Conservation (phyloP, 768 basidiomycete genomes). For the Rhodosporidiobolus sp. region DNA sequence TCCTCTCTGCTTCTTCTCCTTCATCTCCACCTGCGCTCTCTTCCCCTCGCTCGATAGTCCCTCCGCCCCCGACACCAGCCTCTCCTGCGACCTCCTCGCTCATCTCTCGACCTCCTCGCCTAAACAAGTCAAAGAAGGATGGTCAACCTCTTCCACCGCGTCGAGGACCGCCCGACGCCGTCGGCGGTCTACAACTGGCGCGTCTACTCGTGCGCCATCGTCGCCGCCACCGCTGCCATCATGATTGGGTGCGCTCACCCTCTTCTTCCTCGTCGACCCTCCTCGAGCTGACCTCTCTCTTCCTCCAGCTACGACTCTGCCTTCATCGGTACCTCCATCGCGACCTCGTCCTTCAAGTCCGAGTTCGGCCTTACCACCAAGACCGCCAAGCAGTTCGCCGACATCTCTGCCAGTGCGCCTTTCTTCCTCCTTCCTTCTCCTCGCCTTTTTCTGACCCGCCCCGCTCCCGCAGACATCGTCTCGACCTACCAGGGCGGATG, state of each 20-base stretch:
- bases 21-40: not conserved
- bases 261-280: not conserved
- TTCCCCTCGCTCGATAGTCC: not conserved
- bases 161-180: conserved; percentile 34
- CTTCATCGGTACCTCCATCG: conserved; percentile 51
- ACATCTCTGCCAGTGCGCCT: conserved; percentile 51
- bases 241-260: conserved; percentile 36
- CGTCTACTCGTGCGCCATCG: conserved; percentile 30
- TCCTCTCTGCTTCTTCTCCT: not conserved
- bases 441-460: not conserved
- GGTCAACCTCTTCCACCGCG: conserved; percentile 23
- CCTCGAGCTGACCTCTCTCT: not conserved
- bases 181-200: conserved; percentile 27
- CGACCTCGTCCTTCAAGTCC: conserved; percentile 53
- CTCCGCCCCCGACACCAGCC: not conserved
- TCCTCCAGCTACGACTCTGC: conserved; percentile 51
- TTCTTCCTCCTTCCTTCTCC: conserved; percentile 51
- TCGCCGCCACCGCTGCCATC: conserved; percentile 36
- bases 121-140: conserved; percentile 6
- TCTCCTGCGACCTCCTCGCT: not conserved
- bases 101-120: not conserved
- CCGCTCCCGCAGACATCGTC: conserved; percentile 47
- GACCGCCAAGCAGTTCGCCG: conserved; percentile 48
- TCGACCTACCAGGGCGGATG: conserved; percentile 61
- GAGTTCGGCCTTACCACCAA: conserved; percentile 53